Conservation (phyloP, 2,329 filamentous ascomycete species). For the Sclerotinia spermophila region DNA sequence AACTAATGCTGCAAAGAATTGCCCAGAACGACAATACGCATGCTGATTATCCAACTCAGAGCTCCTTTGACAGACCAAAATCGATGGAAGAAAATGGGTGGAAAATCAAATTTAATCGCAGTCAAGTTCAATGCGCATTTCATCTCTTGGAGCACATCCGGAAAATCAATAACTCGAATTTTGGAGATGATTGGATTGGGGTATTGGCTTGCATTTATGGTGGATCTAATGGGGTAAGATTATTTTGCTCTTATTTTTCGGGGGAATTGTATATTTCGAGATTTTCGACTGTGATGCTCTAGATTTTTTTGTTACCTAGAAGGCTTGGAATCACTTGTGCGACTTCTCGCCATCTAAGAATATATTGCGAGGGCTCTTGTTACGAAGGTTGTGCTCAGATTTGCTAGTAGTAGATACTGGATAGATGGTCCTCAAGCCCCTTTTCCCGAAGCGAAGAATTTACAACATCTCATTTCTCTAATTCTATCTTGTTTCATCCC, state of each 20-base stretch:
- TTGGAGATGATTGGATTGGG: neutral
- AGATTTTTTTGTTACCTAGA: no score
- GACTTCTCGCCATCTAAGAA: no score
- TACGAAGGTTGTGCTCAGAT: neutral
- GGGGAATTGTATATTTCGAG: neutral
- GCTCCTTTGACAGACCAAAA: neutral
- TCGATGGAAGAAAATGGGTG: neutral
- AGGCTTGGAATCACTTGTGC: no score
- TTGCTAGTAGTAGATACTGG: neutral
- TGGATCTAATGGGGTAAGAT: neutral
- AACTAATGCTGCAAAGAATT: neutral
- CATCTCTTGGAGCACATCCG: neutral
- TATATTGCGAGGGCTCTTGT: neutral
- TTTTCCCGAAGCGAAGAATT: neutral
- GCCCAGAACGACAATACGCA: neutral
- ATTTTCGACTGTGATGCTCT: neutral
- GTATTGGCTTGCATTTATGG: neutral
- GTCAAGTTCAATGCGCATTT: neutral
- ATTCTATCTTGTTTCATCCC: neutral
- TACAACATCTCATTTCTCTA: neutral
- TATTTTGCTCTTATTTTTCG: neutral
- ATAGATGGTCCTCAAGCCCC: neutral
- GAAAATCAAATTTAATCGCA: neutral
- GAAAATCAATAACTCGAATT: neutral
- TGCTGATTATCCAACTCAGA: neutral